Base-by-base conservation (phyloP, 1,284 basidiomycete genomes). In the Leccinum proliferum region DNA sequence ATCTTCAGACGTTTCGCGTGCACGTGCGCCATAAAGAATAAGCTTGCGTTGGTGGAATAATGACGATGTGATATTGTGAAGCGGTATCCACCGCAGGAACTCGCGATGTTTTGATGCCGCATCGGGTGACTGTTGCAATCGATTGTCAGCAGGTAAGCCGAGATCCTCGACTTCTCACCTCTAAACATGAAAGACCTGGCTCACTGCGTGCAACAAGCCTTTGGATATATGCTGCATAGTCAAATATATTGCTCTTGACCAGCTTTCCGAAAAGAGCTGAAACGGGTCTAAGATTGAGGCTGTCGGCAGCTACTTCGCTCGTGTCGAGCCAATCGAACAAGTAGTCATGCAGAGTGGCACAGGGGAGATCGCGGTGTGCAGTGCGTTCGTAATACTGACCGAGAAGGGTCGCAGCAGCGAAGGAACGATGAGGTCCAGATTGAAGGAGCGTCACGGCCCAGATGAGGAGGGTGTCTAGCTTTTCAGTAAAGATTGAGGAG, bases 381-480 rank as follows among this genome's bases (percentile, higher is more conserved):
- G 83, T 83, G 66, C 78, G 82, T 62, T 87, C 84, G 59, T 87
- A 81, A 83, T 92, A 93, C 53, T 83, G 81, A 18, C 81, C 81
- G 58, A 96, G 83, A 48, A 96, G 78, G 4, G 90, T 90, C 15
- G 86, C 86, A 1, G 88, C 92, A 14, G 88, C 91, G 67, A 92
- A 92, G 4, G 92, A 87, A 25, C 94, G 84, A 69, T 95, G 94
- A 53, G 90, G 85, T 3, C 93, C 93, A 60, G 90, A 92, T 73
- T 94, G 92, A 35, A 92, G 80, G 7, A 88, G 83, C 0, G 92
- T 92, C 61, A 94, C 89, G 64, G 88, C 87, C 94, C 94, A 96
- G 1, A 90, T 92, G 32, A 96, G 81, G 4, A 96, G 81, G 61
- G 89, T 85, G 67, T 91, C 87, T 18, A 95, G 80, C 72, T 94